Percentiles rank a stretch among this genome's conserved stretches.
phyloP scores from a whole-genome alignment of 2,329 filamentous ascomycete genomes.

The Pseudogymnoascus sp. region DNA sequence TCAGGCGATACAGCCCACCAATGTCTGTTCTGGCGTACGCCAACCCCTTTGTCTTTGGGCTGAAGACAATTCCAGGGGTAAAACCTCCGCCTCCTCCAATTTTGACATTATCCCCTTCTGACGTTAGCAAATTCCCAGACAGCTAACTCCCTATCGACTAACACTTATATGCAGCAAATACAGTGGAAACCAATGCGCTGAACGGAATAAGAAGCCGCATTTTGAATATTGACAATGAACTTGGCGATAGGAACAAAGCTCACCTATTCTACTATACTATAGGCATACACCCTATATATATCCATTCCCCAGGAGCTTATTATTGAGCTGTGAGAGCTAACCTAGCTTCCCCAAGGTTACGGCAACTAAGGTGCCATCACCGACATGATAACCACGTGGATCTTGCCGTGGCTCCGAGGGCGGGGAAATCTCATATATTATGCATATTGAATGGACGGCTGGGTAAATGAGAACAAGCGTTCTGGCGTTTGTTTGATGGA shows the following conservation, averaged over 20 bases:
- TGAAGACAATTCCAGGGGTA: slow-evolving; percentile 48
- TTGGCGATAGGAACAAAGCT: neutral
- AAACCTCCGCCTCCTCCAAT: slow-evolving; percentile 52
- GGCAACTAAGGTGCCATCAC: neutral
- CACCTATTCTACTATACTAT: neutral
- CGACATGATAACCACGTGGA: neutral
- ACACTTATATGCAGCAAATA: neutral
- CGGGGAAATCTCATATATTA: slow-evolving; percentile 1
- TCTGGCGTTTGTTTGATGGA: slow-evolving; percentile 6
- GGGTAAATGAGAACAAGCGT: neutral
- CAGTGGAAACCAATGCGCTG: slow-evolving; percentile 6
- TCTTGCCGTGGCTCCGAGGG: neutral
- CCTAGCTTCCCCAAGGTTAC: neutral
- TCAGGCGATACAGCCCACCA: slow-evolving; percentile 47
- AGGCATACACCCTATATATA: neutral
- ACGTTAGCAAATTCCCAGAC: neutral
- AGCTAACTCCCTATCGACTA: neutral
- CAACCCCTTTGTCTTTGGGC: slow-evolving; percentile 41
- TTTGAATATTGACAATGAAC: neutral
- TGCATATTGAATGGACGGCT: neutral
- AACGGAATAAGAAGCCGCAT: slow-evolving; percentile 2
- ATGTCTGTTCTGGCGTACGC: slow-evolving; percentile 51
- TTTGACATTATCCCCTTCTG: slow-evolving; percentile 38
- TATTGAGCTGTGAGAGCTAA: neutral
- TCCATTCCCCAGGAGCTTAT: neutral